A percentile compares a stretch with the other conserved stretches of the same genome.
Conservation (phyloP, 2,329 filamentous ascomycete genomes). For the Alternaria arborescens region DNA sequence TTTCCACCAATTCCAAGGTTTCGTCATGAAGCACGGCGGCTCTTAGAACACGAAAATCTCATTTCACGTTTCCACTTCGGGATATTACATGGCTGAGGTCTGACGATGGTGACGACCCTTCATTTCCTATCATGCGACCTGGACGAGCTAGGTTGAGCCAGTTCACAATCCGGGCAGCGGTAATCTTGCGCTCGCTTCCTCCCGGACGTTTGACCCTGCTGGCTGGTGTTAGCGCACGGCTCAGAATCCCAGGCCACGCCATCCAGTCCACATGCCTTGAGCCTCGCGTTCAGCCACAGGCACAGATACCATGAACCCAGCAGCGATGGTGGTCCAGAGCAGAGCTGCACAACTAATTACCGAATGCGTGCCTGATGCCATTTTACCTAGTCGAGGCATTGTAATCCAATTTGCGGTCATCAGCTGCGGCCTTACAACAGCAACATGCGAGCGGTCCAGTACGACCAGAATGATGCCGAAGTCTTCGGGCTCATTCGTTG, state of each 20-base stretch:
- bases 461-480: neutral
- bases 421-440: neutral
- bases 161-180: slow-evolving; percentile 40
- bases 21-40: slow-evolving; percentile 48
- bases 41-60: slow-evolving; percentile 44
- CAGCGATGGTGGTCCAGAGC: slow-evolving; percentile 32
- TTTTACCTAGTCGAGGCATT: slow-evolving; percentile 9
- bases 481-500: neutral
- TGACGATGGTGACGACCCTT: slow-evolving; percentile 47
- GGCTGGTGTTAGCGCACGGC: slow-evolving; percentile 42
- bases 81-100: slow-evolving; percentile 41
- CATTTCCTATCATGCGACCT: slow-evolving; percentile 49
- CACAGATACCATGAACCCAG: slow-evolving; percentile 23
- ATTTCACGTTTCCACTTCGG: slow-evolving; percentile 46
- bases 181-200: slow-evolving; percentile 52
- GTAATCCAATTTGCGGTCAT: slow-evolving; percentile 6
- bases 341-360: slow-evolving; percentile 19
- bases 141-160: slow-evolving; percentile 36
- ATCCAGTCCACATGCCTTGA: slow-evolving; percentile 32
- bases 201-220: slow-evolving; percentile 51
- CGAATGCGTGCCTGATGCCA: slow-evolving; percentile 11
- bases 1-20: slow-evolving; percentile 42
- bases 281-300: slow-evolving; percentile 37
- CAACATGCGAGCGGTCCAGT: slow-evolving; percentile 6
- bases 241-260: slow-evolving; percentile 33